Evolutionary conservation across 2,329 filamentous ascomycete genomes (phyloP).

Genomic region (Beauveria asiatica): DNA sequence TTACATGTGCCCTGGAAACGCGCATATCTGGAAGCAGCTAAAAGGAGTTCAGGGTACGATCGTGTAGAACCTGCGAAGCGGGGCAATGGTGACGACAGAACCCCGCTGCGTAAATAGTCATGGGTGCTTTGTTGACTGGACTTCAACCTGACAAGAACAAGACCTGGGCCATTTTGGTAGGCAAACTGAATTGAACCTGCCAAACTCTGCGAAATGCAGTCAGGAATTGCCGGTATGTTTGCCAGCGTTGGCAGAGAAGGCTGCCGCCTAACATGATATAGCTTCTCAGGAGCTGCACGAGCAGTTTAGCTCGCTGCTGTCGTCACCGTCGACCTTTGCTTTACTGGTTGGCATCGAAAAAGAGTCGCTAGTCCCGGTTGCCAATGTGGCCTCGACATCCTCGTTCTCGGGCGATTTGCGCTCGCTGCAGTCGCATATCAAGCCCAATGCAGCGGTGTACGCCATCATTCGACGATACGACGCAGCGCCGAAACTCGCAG

Average conservation of each 20-base stretch:
- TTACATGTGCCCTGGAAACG: not conserved
- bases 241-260: not conserved
- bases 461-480: slow-evolving; percentile 64
- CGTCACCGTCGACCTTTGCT: slow-evolving; percentile 53
- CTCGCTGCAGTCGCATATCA: slow-evolving; percentile 54
- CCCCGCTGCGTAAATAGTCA: not conserved
- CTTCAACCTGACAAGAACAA: not conserved
- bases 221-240: slow-evolving; percentile 61
- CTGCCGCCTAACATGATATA: slow-evolving; percentile 23
- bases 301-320: slow-evolving; percentile 63
- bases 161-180: not conserved
- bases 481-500: slow-evolving; percentile 49
- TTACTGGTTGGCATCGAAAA: slow-evolving; percentile 62
- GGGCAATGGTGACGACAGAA: slow-evolving; percentile 6
- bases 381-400: slow-evolving; percentile 43
- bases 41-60: not conserved
- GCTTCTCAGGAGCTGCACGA: slow-evolving; percentile 70
- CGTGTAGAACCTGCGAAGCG: not conserved
- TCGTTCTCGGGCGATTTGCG: slow-evolving; percentile 58
- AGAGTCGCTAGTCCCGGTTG: slow-evolving; percentile 57
- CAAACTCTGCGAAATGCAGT: slow-evolving; percentile 51
- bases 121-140: not conserved
- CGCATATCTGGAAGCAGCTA: too few relatives aligned
- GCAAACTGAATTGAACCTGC: not conserved
- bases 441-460: slow-evolving; percentile 61